Base-by-base conservation (phyloP, 352 stramenopile genomes). In the Aphanomyces euteiches region DNA sequence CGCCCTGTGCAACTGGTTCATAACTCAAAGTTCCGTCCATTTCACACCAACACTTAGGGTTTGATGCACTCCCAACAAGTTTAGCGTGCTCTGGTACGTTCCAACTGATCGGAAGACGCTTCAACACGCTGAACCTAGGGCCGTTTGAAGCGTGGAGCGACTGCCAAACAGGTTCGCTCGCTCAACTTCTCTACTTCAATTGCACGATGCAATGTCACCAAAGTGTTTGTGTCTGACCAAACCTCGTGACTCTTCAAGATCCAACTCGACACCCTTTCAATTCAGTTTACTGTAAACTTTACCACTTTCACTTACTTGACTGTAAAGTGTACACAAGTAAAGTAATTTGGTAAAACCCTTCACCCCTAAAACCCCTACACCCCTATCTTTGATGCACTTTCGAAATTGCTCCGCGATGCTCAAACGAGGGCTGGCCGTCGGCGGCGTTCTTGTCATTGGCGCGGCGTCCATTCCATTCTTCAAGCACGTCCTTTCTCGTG, bases 111-210 rank as follows among this genome's bases (percentile, higher is more conserved):
- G 37, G 10, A 36, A 8, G 3, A 19, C 15, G 56, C 28, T 36
- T 58, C 0, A 58, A 1, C 15, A 58, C 21, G 17, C 17, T 37
- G 8, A 36, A 15, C 28, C 17, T 67, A 69, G 63, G 63, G 6
- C 63, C 63, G 3, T 69, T 57, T 69, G 15, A 69, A 56, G 40
- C 63, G 15, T 69, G 47, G 50, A 69, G 41, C 34, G 59, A 41
- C 34, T 69, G 63, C 43, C 21, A 58, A 15, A 69, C 38, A 7
- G 63, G 63, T 13, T 10, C 28, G 10, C 13, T 69, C 34, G 63
- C 38, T 10, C 63, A 40, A 15, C 43, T 69, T 5, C 38, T 69
- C 28, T 69, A 59, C 17, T 69, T 56, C 63, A 69, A 69, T 56
- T 69, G 63, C 37, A 57, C 63, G 8, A 15, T 41, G 43, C 53